A percentile compares a stretch with the other conserved stretches of the same genome.
These are phyloP conservation scores for Henckelia pumila DNA, from an alignment of 257 asterid species.

Conservation along the genomic window DNA sequence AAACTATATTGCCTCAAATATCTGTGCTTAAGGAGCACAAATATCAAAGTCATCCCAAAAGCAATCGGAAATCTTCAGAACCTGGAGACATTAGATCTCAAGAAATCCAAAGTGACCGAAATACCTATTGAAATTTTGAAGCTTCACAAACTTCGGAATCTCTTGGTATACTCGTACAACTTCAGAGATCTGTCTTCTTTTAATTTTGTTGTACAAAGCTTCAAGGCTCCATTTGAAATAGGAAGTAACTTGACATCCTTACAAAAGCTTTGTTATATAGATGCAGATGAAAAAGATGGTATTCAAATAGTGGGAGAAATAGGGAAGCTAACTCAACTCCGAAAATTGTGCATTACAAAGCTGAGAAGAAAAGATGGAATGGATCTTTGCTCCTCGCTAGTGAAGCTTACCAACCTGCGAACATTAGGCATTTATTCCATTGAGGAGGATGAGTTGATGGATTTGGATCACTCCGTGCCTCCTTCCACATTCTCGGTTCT, in stretches of 20 bases:
- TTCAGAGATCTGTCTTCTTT: too few species aligned
- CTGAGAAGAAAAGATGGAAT: conserved; percentile 32
- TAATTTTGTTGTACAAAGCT: not conserved
- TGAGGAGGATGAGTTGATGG: too few species aligned
- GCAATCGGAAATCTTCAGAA: conserved; percentile 22
- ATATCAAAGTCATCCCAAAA: too few species aligned
- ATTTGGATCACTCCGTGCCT: not conserved
- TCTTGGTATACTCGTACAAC: not conserved
- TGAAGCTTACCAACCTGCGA: conserved; percentile 19
- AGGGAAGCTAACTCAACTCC: conserved; percentile 25
- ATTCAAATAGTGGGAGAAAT: too few species aligned
- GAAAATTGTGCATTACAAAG: conserved; percentile 22
- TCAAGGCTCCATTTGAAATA: too few species aligned
- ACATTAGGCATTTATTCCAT: not conserved
- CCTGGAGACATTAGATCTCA: conserved; percentile 20
- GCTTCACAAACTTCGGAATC: conserved; percentile 23
- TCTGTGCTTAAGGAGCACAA: too few species aligned
- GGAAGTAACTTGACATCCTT: too few species aligned
- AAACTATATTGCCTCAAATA: too few species aligned
- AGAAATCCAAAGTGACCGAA: not conserved
- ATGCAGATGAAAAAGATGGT: not conserved
- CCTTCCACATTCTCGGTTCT: not conserved
- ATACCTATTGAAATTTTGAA: conserved; percentile 21
- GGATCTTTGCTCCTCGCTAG: conserved; percentile 32
- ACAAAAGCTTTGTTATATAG: not conserved